These are phyloP conservation scores for Scutellaria galericulata DNA, from an alignment of 257 asterid species.

Conservation along the genomic window DNA sequence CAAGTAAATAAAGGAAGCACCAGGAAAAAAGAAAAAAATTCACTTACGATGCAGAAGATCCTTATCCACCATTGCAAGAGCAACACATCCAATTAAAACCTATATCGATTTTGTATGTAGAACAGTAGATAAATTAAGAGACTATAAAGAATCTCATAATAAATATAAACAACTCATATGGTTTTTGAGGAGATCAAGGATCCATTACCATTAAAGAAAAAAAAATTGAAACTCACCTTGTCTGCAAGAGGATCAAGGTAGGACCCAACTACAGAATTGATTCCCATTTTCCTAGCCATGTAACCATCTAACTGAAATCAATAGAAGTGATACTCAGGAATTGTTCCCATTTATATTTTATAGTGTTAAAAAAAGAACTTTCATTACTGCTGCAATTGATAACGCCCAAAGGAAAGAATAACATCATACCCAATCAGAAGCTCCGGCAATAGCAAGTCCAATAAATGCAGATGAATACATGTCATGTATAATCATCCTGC, in stretches of 20 bases:
- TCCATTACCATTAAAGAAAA: background rate
- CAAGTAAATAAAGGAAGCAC: constrained; percentile 7
- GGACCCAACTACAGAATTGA: constrained; percentile 91
- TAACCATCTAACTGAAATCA: constrained; percentile 87
- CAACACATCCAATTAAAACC: constrained; percentile 91
- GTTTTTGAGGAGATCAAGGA: constrained; percentile 23
- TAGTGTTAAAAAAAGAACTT: constrained; percentile 17
- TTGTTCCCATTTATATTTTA: background rate
- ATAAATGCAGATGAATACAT: constrained; percentile 85
- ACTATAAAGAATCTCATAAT: constrained; percentile 9
- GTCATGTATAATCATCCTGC: constrained; percentile 90
- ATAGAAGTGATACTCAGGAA: constrained; percentile 28
- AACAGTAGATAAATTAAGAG: constrained; percentile 9
- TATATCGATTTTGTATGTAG: constrained; percentile 29
- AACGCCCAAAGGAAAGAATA: constrained; percentile 16
- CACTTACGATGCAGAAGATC: constrained; percentile 85
- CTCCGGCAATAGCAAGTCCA: constrained; percentile 90
- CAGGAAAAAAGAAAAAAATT: constrained; percentile 7
- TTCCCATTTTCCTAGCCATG: constrained; percentile 88
- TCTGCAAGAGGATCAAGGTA: constrained; percentile 99
- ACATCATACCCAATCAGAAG: constrained; percentile 84
- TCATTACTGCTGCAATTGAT: constrained; percentile 10
- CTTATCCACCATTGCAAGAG: constrained; percentile 87
- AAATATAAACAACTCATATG: constrained; percentile 11
- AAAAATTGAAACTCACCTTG: constrained; percentile 57